Evolutionary conservation across 2,329 filamentous ascomycete genomes (phyloP).

Genomic region (Trichoderma aggressivum): DNA sequence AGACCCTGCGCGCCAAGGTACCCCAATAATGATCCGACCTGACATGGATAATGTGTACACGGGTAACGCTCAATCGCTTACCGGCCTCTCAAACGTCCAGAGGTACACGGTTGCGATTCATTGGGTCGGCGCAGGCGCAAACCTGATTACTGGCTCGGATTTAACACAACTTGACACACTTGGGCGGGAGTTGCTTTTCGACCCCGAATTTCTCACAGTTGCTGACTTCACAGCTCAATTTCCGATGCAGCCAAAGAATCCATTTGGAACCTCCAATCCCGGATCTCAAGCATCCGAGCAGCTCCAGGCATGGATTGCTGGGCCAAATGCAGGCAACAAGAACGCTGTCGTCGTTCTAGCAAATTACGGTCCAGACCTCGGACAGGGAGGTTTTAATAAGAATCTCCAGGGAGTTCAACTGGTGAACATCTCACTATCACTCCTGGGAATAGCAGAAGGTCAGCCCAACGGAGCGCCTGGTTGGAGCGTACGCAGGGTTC

Average conservation of each 20-base stretch:
- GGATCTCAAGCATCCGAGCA: constrained; percentile 4
- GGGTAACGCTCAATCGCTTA: not conserved
- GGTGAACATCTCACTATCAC: constrained; percentile 4
- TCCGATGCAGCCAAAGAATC: constrained; percentile 8
- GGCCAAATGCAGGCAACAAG: not conserved
- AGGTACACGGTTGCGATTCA: constrained; percentile 11
- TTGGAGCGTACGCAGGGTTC: constrained; percentile 9
- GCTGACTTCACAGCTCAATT: constrained; percentile 1
- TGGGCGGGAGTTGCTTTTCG: not conserved
- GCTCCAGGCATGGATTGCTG: constrained; percentile 9
- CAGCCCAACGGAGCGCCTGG: not conserved
- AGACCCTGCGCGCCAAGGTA: constrained; percentile 5
- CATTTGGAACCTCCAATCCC: not conserved
- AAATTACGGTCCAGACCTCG: constrained; percentile 1
- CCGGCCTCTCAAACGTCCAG: constrained; percentile 1
- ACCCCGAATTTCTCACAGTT: not conserved
- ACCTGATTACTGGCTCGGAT: constrained; percentile 1
- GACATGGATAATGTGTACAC: constrained; percentile 13
- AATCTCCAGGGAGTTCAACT: not conserved
- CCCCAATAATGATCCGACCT: constrained; percentile 4
- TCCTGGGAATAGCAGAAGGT: not conserved
- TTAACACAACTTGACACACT: not conserved
- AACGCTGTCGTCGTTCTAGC: constrained; percentile 8
- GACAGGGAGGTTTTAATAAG: not conserved
- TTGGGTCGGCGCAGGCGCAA: constrained; percentile 6